Percentiles rank a stretch among this genome's conserved stretches.
Evolutionary conservation across 805 yeast species (phyloP).

Genomic region (Hanseniaspora clermontiae): DNA sequence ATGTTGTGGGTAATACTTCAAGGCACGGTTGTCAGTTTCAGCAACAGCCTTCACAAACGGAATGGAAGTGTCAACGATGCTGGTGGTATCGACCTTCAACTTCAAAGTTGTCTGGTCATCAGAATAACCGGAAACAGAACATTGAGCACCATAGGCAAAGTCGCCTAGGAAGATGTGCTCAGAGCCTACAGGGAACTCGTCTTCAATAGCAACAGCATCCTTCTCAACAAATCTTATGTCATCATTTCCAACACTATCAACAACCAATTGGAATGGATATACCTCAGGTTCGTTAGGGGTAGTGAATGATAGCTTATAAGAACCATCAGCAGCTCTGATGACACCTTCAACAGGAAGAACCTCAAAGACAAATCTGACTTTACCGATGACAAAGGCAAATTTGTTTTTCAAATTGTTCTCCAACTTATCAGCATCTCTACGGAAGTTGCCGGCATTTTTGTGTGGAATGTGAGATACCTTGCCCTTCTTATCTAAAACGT

Average conservation of each 20-base stretch:
- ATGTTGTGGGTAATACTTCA: conserved; percentile 52
- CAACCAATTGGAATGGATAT: conserved; percentile 71
- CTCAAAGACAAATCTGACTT: conserved; percentile 45
- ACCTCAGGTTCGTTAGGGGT: conserved; percentile 31
- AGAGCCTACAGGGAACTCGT: conserved; percentile 67
- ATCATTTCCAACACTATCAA: conserved; percentile 56
- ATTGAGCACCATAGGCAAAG: conserved; percentile 75
- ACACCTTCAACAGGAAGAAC: conserved; percentile 73
- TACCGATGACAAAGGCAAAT: conserved; percentile 51
- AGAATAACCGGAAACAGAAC: conserved; percentile 49
- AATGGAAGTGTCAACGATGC: conserved; percentile 43
- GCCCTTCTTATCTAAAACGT: conserved; percentile 1
- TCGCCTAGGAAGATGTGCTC: conserved; percentile 72
- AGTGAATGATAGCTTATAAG: conserved; percentile 60
- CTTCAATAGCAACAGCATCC: conserved; percentile 61
- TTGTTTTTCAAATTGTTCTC: conserved; percentile 34
- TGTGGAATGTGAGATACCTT: conserved; percentile 22
- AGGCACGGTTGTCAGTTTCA: conserved; percentile 39
- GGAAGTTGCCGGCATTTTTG: conserved; percentile 38
- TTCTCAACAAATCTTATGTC: conserved; percentile 65
- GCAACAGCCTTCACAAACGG: conserved; percentile 51
- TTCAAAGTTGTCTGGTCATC: conserved; percentile 32
- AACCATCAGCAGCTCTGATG: conserved; percentile 55
- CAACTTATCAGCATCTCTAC: conserved; percentile 31
- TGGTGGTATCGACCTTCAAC: conserved; percentile 39